Base-by-base conservation (phyloP, 495 filamentous ascomycete genomes). In the Penicillium parvum region DNA sequence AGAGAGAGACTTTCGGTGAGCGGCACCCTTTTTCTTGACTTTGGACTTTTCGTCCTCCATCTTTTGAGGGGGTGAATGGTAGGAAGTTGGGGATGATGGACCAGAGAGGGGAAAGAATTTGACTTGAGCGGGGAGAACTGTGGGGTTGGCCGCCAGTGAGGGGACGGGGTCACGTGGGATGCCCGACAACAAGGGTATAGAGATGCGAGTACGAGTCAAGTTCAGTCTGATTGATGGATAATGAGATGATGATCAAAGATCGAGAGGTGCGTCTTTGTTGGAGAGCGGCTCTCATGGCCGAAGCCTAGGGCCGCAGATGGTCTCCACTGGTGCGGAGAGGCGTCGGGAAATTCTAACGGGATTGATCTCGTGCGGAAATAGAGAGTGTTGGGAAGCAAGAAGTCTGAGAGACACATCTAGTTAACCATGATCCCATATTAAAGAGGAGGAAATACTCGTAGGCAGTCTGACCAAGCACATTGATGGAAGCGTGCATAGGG, bases 11-110 rank as follows among this genome's bases (percentile, higher is more conserved):
- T 73, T 73, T 23, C 70, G 66, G 49, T 72, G 65, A 39, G 61
- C 48, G 32, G 63, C 49, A 23, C 56, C 50, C 54, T 72, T 73
- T 61, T 72, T 73, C 60, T 66, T 70, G 37, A 60, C 53, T 49
- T 73, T 73, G 32, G 49, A 44, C 50, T 64, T 69, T 32, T 72
- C 68, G 57, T 69, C 68, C 37, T 73, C 70, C 70, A 73, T 72
- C 22, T 38, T 52, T 37, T 40, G 9, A 18, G 17, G 16, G 32
- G 37, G 33, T 34, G 23, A 38, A 15, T 32, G 30, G 30, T 20
- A 10, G 45, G 29, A 27, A 30, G 43, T 45, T 45, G 55, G 69
- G 69, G 49, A 68, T 72, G 38, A 39, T 40, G 38, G 45, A 39
- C 40, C 42, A 55, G n/a, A 57, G 57, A 53, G 57, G 57, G 57